These are phyloP conservation scores for Boletus edulis DNA, from an alignment of 768 basidiomycete genomes.

Conservation along the genomic window DNA sequence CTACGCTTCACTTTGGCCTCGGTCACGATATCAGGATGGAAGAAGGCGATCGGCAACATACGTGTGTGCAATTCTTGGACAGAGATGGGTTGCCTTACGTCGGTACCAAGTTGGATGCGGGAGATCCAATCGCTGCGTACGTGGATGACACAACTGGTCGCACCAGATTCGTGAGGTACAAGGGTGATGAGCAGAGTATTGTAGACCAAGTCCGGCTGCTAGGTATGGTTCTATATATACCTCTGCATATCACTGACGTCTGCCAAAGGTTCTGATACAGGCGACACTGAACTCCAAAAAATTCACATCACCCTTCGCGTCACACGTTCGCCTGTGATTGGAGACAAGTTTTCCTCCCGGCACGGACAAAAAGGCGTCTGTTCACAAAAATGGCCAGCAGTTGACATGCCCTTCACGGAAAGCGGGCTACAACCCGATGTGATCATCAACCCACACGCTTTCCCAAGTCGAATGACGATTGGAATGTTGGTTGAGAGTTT, in stretches of 20 bases:
- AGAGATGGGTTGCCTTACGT: constrained; percentile 81
- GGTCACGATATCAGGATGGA: constrained; percentile 66
- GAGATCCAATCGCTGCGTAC: constrained; percentile 84
- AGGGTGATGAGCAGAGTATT: constrained; percentile 90
- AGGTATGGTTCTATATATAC: constrained; percentile 43
- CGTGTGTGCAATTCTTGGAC: constrained; percentile 58
- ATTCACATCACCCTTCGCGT: constrained; percentile 92
- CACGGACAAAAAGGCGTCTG: constrained; percentile 99
- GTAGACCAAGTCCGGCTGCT: constrained; percentile 90
- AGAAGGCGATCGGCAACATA: constrained; percentile 46
- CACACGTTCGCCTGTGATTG: constrained; percentile 93
- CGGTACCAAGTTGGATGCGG: constrained; percentile 65
- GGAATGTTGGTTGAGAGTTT: constrained; percentile 99
- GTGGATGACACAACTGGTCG: constrained; percentile 79
- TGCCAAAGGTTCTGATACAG: constrained; percentile 74
- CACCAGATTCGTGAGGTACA: constrained; percentile 90
- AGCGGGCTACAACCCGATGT: constrained; percentile 99
- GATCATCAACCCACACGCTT: constrained; percentile 99
- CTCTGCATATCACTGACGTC: neutral
- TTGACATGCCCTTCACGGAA: constrained; percentile 99
- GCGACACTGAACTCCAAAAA: constrained; percentile 87
- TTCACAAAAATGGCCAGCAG: constrained; percentile 96
- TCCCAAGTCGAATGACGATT: constrained; percentile 99
- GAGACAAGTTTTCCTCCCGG: constrained; percentile 98
- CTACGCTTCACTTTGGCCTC: constrained; percentile 87